These are phyloP conservation scores for Cordyceps fumosorosea DNA, from an alignment of 2,329 filamentous ascomycete species.

Conservation along the genomic window DNA sequence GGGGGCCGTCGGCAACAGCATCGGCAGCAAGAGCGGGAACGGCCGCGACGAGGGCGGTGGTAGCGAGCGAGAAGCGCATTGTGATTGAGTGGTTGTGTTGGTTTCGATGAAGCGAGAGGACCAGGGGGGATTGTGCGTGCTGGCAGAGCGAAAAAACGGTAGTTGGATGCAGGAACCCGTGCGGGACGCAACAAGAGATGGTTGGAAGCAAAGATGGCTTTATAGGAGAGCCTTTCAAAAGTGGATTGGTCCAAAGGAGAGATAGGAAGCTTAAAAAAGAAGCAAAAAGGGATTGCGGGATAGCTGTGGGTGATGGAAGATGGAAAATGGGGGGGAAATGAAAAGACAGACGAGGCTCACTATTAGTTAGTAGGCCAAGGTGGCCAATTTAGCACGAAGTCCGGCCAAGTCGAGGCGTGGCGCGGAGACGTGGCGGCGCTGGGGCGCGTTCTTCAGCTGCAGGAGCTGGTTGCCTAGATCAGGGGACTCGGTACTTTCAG, in stretches of 20 bases:
- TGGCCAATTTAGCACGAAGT: slow-evolving; percentile 7
- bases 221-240: neutral
- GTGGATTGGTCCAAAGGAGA: neutral
- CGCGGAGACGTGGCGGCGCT: slow-evolving; percentile 2
- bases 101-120: neutral
- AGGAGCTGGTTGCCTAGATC: neutral
- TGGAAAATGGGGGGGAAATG: slow-evolving; percentile 1
- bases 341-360: slow-evolving; percentile 3
- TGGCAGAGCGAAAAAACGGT: neutral
- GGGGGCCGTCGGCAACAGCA: slow-evolving; percentile 42
- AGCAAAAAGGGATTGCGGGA: neutral
- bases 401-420: slow-evolving; percentile 1
- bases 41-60: slow-evolving; percentile 42
- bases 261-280: slow-evolving; percentile 3
- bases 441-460: neutral
- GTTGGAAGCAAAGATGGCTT: neutral
- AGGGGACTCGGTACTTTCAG: neutral
- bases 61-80: slow-evolving; percentile 50
- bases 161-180: neutral
- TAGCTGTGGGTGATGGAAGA: neutral
- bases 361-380: neutral
- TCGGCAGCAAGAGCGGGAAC: slow-evolving; percentile 46
- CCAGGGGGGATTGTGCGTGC: neutral
- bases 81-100: slow-evolving; percentile 19
- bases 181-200: neutral